These are phyloP conservation scores for Panellus pusillus DNA, from an alignment of 768 basidiomycete species.

Conservation along the genomic window DNA sequence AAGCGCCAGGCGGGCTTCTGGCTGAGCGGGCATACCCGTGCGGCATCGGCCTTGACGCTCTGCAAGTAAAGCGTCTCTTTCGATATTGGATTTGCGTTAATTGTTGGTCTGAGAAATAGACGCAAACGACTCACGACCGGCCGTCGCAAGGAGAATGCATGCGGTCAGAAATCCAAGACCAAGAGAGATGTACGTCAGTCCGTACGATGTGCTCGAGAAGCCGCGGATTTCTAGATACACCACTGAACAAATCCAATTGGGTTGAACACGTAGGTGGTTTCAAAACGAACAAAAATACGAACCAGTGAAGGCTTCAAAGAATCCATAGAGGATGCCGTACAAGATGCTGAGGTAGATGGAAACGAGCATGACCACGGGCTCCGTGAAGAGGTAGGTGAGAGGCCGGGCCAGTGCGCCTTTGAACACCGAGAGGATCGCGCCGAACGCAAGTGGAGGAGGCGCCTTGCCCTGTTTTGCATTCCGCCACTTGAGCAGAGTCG, in stretches of 20 bases:
- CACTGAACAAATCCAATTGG: not conserved
- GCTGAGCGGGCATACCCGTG: constrained; percentile 9
- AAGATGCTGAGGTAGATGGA: constrained; percentile 18
- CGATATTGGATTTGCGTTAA: not conserved
- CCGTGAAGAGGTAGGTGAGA: constrained; percentile 19
- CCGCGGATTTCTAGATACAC: constrained; percentile 18
- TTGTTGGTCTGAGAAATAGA: not conserved
- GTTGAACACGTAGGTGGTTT: not conserved
- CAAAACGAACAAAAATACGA: not conserved
- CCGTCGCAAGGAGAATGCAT: constrained; percentile 1
- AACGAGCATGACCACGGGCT: constrained; percentile 21
- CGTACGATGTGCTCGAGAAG: constrained; percentile 14
- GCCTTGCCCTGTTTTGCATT: constrained; percentile 4
- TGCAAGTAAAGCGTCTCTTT: constrained; percentile 13
- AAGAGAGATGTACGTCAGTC: constrained; percentile 18
- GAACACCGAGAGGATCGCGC: constrained; percentile 9
- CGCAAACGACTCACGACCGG: constrained; percentile 11
- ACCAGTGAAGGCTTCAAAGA: constrained; percentile 17
- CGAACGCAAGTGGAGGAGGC: not conserved
- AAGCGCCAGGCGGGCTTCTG: constrained; percentile 12
- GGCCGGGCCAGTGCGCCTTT: constrained; percentile 8
- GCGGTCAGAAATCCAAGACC: constrained; percentile 17
- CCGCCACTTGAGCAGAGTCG: constrained; percentile 16
- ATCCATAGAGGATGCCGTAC: constrained; percentile 19
- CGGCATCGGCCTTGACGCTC: not conserved